Evolutionary conservation across 768 basidiomycete genomes (phyloP).

Genomic region (Lactifluus pinguis): DNA sequence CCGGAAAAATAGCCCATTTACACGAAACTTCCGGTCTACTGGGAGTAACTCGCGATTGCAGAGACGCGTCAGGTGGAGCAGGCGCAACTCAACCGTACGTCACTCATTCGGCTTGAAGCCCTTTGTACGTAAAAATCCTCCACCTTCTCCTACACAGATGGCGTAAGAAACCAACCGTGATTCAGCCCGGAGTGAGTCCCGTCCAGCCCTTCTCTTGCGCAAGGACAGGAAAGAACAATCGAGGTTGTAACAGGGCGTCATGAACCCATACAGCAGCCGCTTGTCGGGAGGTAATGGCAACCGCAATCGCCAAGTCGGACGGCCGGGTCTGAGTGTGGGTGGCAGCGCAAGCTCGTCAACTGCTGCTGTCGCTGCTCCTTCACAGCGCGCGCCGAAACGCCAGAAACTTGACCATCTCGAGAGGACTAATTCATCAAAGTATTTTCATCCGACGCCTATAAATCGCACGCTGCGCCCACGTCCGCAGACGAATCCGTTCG

Average conservation of each 20-base stretch:
- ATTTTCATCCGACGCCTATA: not conserved
- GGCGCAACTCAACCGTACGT: not conserved
- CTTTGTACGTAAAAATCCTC: not conserved
- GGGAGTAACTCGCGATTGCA: not conserved
- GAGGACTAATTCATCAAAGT: not conserved
- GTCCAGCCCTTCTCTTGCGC: not conserved
- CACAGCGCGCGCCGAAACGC: not conserved
- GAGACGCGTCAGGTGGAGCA: conserved; percentile 7
- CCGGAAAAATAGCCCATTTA: not conserved
- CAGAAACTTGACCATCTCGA: not conserved
- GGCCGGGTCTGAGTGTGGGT: not conserved
- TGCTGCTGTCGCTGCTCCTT: not conserved
- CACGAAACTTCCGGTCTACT: conserved; percentile 2
- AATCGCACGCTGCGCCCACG: not conserved
- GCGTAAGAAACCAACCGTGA: not conserved
- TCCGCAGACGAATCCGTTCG: not conserved
- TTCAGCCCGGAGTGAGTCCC: conserved; percentile 5
- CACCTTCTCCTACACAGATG: not conserved
- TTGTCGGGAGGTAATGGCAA: not conserved
- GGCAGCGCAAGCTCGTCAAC: not conserved
- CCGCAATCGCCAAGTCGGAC: not conserved
- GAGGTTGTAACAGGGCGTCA: not conserved
- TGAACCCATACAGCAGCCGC: conserved; percentile 1
- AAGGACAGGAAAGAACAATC: not conserved
- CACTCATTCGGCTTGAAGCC: not conserved